Percentiles rank a stretch among this genome's conserved stretches.
Conservation (phyloP, 2,329 filamentous ascomycete species). For the Fusarium siculi region DNA sequence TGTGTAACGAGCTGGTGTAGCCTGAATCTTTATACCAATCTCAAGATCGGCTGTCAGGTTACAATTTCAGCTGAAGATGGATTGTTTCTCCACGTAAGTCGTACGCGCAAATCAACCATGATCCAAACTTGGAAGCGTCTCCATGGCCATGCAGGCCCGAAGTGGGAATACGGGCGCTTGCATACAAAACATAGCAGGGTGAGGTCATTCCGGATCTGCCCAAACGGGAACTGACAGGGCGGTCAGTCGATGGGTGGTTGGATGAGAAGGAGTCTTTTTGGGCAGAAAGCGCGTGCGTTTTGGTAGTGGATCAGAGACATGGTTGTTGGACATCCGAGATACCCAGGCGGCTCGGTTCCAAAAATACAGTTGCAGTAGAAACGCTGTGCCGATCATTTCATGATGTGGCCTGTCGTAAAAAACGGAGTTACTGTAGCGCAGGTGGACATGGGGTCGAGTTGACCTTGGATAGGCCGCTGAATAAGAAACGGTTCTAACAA, state of each 20-base stretch:
- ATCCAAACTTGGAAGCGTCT: slow-evolving; percentile 14
- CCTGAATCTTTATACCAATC: slow-evolving; percentile 22
- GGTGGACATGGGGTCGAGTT: neutral
- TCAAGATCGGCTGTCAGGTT: neutral
- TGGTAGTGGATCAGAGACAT: neutral
- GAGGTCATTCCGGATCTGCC: slow-evolving; percentile 20
- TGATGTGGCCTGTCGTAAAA: slow-evolving; percentile 6
- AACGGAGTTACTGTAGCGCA: neutral
- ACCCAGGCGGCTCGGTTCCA: slow-evolving; percentile 6
- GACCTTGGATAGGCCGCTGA: neutral
- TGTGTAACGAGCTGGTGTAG: neutral
- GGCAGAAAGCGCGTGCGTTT: slow-evolving; percentile 10
- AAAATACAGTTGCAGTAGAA: neutral
- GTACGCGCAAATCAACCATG: slow-evolving; percentile 1
- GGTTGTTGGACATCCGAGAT: neutral
- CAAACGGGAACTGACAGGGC: slow-evolving; percentile 15
- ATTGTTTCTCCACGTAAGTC: neutral
- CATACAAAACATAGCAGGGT: slow-evolving; percentile 25
- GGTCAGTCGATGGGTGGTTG: slow-evolving; percentile 22
- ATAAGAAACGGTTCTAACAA: slow-evolving; percentile 19
- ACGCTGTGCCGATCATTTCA: slow-evolving; percentile 26
- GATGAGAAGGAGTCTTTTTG: slow-evolving; percentile 4
- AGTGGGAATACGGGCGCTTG: slow-evolving; percentile 29
- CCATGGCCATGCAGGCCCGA: neutral
- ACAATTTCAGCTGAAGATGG: neutral